phyloP scores from a whole-genome alignment of 2,329 filamentous ascomycete genomes.

The Escovopsis sp. region DNA sequence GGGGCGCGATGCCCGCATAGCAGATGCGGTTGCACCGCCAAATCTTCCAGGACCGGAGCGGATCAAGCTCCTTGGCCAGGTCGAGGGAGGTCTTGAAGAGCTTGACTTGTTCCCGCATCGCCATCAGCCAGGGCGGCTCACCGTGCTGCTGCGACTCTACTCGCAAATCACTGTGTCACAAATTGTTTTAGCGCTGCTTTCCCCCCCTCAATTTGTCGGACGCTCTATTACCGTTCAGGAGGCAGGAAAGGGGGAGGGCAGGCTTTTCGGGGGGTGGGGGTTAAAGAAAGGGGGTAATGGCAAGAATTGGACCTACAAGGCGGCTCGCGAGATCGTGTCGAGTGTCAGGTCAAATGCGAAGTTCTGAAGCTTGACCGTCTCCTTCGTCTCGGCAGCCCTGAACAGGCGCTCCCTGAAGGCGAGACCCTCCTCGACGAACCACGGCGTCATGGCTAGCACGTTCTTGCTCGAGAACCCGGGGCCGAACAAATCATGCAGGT shows the following conservation, averaged over 20 bases:
- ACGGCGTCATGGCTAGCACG: background rate
- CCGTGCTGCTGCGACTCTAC: no score
- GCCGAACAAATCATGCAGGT: background rate
- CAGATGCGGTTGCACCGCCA: conserved; percentile 19
- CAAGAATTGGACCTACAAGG: conserved; percentile 6
- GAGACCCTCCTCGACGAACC: background rate
- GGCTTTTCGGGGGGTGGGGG: no score
- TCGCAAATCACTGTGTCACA: no score
- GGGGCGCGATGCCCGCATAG: conserved; percentile 11
- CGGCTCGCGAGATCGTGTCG: background rate
- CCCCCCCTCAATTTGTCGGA: no score
- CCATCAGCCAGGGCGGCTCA: no score
- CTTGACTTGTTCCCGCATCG: no score
- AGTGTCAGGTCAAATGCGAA: background rate
- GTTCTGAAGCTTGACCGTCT: background rate
- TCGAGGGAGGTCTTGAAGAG: no score
- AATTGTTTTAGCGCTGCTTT: no score
- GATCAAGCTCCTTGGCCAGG: conserved; percentile 10
- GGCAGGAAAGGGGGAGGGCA: no score
- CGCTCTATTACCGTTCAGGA: no score
- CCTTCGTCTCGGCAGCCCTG: background rate
- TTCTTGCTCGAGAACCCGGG: background rate
- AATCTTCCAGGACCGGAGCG: conserved; percentile 11
- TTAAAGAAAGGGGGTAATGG: no score
- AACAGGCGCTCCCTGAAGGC: background rate